Base-by-base conservation (phyloP, 2,329 filamentous ascomycete species). In the Colletotrichum filicis region DNA sequence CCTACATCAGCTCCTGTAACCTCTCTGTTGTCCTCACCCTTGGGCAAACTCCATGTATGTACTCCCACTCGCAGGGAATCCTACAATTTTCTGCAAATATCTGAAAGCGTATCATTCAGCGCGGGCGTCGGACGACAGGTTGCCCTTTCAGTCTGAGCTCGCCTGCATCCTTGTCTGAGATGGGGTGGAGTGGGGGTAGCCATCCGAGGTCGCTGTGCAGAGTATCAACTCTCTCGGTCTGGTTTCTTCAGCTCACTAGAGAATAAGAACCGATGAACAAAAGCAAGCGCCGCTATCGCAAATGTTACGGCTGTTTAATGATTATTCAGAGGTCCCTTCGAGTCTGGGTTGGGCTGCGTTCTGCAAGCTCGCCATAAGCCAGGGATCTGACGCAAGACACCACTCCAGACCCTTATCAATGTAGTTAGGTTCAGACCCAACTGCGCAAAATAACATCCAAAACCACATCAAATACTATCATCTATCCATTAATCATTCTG, bases 341-440 rank as follows among this genome's bases (percentile, higher is more conserved):
- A 8, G 19, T 59, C 35, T 26, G 55, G 12, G 5, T 52, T 12
- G 65, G 57, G 7, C 65, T 8, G 22, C 16, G 30, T 19, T 28
- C 28, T 60, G 22, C 16, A 19, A 49, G 42, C 35, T 70, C 62
- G 68, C 46, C 63, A 71, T 71, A 32, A 35, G 46, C 19, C 37
- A 55, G 16, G 32, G n/a, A 16, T 67, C 46, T 71, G 68, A 71
- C 68, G 62, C 62, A 61, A 71, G 55, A 8, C 24, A 61, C 68
- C 56, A 49, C 9, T 49, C 4, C 19, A 12, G 24, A 30, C 56
- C 16, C 28, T 58, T 53, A 66, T 59, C 26, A 59, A 56, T 5
- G 26, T 5, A 8, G 0, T 24, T 28, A 7, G 16, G 9, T 56
- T n/a, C 19, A 4, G 32, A 19, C 30, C 0, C n/a, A 6, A 24